These are phyloP conservation scores for Clavispora fructus DNA, from an alignment of 805 yeast genomes.

Conservation along the genomic window DNA sequence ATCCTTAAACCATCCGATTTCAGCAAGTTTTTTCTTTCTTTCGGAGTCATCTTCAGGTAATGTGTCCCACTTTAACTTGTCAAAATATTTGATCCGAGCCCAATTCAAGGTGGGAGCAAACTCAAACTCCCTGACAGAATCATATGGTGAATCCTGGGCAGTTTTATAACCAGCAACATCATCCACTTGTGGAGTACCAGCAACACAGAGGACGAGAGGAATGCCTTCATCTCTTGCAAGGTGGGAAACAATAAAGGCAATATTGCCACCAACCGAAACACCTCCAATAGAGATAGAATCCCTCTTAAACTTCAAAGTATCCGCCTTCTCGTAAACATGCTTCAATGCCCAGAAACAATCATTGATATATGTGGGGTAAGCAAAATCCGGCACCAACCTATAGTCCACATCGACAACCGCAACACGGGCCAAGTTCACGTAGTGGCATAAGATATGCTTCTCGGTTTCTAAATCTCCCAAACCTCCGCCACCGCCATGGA, in stretches of 20 bases:
- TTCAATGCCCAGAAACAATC: constrained; percentile 24
- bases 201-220: constrained; percentile 19
- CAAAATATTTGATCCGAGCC: constrained; percentile 26
- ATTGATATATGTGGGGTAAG: constrained; percentile 21
- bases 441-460: constrained; percentile 21
- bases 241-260: constrained; percentile 22
- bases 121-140: constrained; percentile 21
- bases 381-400: constrained; percentile 23
- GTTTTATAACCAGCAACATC: constrained; percentile 19
- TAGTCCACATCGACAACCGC: constrained; percentile 28
- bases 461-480: constrained; percentile 27
- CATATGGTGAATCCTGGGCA: constrained; percentile 22
- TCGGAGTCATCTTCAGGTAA: constrained; percentile 12
- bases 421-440: constrained; percentile 16
- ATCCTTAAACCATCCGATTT: constrained; percentile 25
- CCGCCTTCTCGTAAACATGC: constrained; percentile 19
- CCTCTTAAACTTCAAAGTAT: constrained; percentile 11
- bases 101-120: constrained; percentile 28
- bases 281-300: constrained; percentile 21
- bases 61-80: constrained; percentile 23
- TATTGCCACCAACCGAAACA: constrained; percentile 22
- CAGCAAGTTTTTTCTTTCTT: constrained; percentile 11
- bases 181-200: constrained; percentile 27
- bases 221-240: constrained; percentile 20
- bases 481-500: constrained; percentile 33